Evolutionary conservation across 2,329 filamentous ascomycete species (phyloP), one percentile per base, ranked within the genome.

Genomic region (Aureobasidium sp.): DNA sequence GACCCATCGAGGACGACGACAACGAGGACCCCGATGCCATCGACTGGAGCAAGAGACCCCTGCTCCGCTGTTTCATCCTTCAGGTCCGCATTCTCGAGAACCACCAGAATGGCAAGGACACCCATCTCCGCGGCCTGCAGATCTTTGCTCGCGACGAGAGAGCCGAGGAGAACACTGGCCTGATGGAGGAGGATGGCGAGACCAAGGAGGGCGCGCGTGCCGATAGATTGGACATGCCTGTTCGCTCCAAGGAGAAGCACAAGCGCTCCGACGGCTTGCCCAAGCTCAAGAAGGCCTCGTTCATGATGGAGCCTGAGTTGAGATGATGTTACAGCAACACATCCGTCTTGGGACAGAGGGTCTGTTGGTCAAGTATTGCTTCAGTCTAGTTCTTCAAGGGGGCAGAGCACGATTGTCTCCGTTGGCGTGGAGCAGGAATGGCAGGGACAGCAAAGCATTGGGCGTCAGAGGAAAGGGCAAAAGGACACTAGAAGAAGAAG

Each of bases 21-120:
- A 63, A 66, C 19, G 64, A 67, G 15, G 66, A 68, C 66, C 60
- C 72, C 1, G 68, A 67, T 4, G 65, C 69, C 7, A 50, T 66
- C 17, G 66, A 72, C 60, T 71, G 84, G 82, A 49, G 79, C 79
- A 50, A 85, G 84, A 68, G 87, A 82, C 78, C 78, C 67, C 88
- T 92, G 1, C 82, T 97, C 19, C 85, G 92, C 62, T 91, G 89
- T 17, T 96, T 93, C 76, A 84, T 97, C 31, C 81, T 99, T 29
- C 92, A 97, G 73, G 86, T 97, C 69, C 86, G 89, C 66, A 87
- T 99, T 51, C 82, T 93, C 55, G 94, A 97, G 76, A 99, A 99
- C 70, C 94, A 99, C 73, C 94, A 99, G 75, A 99, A 99, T 72
- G 94, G 94, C 65, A 99, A 99, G 73, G 94, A 99, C 72, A 99